Conservation (phyloP, 2,329 filamentous ascomycete species). For the Massarina eburnea region DNA sequence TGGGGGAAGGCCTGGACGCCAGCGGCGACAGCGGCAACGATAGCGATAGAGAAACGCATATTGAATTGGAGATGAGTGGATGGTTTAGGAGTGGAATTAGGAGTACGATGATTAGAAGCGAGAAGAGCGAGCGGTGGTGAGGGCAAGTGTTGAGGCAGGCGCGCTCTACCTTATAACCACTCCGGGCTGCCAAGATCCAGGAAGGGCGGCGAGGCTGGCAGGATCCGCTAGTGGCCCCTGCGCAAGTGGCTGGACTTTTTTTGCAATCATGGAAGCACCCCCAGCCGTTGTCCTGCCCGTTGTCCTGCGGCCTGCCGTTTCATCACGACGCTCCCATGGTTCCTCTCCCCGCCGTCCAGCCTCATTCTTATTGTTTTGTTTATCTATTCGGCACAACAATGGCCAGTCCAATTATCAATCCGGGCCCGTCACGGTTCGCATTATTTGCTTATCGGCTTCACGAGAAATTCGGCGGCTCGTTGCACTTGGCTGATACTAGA, state of each 20-base stretch:
- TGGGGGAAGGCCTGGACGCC: constrained; percentile 30
- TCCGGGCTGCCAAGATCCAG: too few relatives aligned
- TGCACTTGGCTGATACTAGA: too few relatives aligned
- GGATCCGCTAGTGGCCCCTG: background rate
- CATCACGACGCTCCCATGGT: background rate
- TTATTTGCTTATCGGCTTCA: too few relatives aligned
- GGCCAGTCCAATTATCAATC: too few relatives aligned
- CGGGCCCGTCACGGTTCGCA: too few relatives aligned
- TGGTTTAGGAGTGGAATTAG: background rate
- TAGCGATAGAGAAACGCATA: constrained; percentile 35
- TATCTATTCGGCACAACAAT: too few relatives aligned
- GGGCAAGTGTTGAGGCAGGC: too few relatives aligned
- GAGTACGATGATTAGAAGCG: background rate
- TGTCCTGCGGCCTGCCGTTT: too few relatives aligned
- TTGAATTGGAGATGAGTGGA: constrained; percentile 14
- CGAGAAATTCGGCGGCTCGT: too few relatives aligned
- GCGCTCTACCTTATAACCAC: too few relatives aligned
- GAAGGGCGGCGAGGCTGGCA: constrained; percentile 5
- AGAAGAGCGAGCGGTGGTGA: too few relatives aligned
- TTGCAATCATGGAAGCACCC: background rate
- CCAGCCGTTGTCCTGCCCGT: background rate
- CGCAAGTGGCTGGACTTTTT: background rate
- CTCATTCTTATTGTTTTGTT: background rate
- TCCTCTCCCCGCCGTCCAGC: background rate
- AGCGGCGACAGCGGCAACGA: constrained; percentile 31